Evolutionary conservation across 139 green algal genomes (phyloP), one percentile per base, ranked within the genome.

Genomic region (Klebsormidium nitens): DNA sequence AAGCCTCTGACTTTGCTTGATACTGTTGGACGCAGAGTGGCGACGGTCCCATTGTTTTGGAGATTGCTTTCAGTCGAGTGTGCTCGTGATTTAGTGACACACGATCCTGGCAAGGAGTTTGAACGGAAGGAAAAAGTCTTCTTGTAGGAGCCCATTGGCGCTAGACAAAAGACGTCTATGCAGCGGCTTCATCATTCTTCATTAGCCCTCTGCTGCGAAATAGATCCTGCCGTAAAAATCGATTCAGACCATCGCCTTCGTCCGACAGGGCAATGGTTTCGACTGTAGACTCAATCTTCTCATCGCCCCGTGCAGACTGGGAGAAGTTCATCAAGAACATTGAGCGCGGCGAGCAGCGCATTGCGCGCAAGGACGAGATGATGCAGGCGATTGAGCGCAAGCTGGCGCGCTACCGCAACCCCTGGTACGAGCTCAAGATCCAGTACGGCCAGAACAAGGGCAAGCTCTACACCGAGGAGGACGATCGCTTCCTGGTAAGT

Each of bases 381-480:
- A 90, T 95, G 87, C 74, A 86, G 47, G 86, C 88, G 6, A 89
- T 99, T 23, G 82, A 79, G 5, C 70, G 71, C 67, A 99, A 99
- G 88, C 82, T 99, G 73, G 87, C 88, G 36, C 74, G 82, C 42
- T 98, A 97, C 87, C 84, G 83, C 36, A 97, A 99, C 87, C 95
- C 95, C 23, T 97, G 91, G 94, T 82, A 86, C 42, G 89, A 92
- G 47, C 80, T 93, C 59, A 87, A 87, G 74, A 83, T 98, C 40
- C 72, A 86, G 64, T 98, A 98, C 70, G 93, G 93, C 39, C 81
- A 89, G 63, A 95, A 92, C 86, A 95, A 95, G 82, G 90, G 92
- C 77, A 98, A 98, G 83, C 87, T 90, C 0, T 99, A 93, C 84
- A 97, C 89, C 8, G 95, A 99, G 85, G 95, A 99, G 73, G 93